A percentile compares a stretch with the other conserved stretches of the same genome.
Evolutionary conservation across 192 early-diverging fungal genomes (phyloP).

Genomic region (Rhizophlyctis rosea): DNA sequence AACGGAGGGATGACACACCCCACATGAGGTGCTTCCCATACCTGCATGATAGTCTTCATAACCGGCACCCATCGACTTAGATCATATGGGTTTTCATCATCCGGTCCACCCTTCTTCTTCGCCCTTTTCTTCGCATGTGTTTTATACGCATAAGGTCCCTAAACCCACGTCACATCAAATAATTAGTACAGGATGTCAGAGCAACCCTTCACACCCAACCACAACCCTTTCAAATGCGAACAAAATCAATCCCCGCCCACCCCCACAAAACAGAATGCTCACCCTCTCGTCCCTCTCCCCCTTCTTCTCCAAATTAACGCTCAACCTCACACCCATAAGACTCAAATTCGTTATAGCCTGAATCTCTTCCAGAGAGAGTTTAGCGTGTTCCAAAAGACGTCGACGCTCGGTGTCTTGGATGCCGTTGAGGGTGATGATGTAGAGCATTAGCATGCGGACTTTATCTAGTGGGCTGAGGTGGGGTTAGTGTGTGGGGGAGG

Average conservation of each 20-base stretch:
- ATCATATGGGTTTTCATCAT: constrained; percentile 66
- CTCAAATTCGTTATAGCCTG: constrained; percentile 75
- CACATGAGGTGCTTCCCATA: too few relatives aligned
- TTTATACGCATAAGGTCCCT: constrained; percentile 47
- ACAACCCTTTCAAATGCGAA: too few relatives aligned
- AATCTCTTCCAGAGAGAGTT: constrained; percentile 58
- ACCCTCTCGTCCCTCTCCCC: constrained; percentile 35
- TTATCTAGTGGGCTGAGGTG: constrained; percentile 62
- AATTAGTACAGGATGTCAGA: too few relatives aligned
- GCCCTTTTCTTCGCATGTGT: constrained; percentile 50
- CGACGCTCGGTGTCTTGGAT: constrained; percentile 64
- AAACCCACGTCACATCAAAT: constrained; percentile 3
- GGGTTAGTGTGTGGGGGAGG: not conserved
- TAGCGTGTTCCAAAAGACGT: constrained; percentile 58
- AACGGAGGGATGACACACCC: not conserved
- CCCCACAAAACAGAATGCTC: too few relatives aligned
- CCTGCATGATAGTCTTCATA: constrained; percentile 62
- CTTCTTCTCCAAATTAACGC: constrained; percentile 55
- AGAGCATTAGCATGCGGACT: constrained; percentile 70
- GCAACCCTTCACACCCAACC: too few relatives aligned
- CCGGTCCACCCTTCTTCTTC: constrained; percentile 29
- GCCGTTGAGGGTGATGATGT: constrained; percentile 71
- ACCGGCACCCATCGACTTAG: constrained; percentile 71
- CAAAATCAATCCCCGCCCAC: too few relatives aligned
- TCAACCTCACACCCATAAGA: constrained; percentile 66